phyloP scores from a whole-genome alignment of 257 asterid species.

The Solanum rostratum region DNA sequence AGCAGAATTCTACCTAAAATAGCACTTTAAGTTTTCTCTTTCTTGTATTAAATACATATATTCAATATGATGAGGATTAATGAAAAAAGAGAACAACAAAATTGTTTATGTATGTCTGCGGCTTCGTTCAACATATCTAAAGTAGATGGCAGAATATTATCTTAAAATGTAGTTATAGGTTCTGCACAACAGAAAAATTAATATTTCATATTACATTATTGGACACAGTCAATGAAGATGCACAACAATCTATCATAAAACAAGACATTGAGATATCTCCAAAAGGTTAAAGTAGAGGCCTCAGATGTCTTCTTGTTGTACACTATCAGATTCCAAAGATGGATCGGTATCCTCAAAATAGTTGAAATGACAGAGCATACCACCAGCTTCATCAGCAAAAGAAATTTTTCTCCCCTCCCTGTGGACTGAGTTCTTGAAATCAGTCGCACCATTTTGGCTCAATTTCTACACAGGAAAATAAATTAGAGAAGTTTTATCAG shows the following conservation, averaged over 20 bases:
- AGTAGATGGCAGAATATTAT: neutral
- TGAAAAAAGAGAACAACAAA: too few relatives aligned
- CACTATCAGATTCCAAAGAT: conserved; percentile 13
- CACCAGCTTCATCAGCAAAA: conserved; percentile 94
- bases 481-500: conserved; percentile 10
- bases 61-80: neutral
- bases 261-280: neutral
- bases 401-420: conserved; percentile 46
- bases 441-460: conserved; percentile 30
- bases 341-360: conserved; percentile 25
- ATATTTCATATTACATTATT: neutral
- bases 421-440: conserved; percentile 14
- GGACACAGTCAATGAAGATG: neutral
- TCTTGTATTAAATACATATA: neutral
- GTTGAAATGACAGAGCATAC: conserved; percentile 64
- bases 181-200: neutral
- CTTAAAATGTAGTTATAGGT: neutral
- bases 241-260: neutral
- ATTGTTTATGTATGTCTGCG: neutral
- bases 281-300: neutral
- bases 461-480: conserved; percentile 27
- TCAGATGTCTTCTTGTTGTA: conserved; percentile 8
- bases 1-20: neutral
- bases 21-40: neutral
- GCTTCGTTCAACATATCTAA: neutral